Conservation (phyloP, 1,284 basidiomycete genomes). For the Athelia sp. region DNA sequence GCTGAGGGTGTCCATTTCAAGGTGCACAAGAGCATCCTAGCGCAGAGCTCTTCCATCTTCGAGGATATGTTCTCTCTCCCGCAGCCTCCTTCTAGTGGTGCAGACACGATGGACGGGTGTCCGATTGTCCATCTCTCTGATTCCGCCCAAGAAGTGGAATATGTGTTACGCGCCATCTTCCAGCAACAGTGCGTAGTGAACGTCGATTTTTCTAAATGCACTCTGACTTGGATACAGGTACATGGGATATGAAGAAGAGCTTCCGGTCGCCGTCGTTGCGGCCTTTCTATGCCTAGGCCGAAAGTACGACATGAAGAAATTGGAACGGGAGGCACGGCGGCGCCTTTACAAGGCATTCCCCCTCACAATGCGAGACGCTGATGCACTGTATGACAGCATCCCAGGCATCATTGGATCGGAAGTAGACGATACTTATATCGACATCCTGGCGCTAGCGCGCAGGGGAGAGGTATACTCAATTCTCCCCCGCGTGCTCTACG, state of each 20-base stretch:
- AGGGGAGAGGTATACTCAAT: neutral
- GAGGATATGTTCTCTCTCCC: neutral
- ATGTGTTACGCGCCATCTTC: neutral
- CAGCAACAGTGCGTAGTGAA: neutral
- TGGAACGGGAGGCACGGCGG: too few species aligned
- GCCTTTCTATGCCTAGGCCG: neutral
- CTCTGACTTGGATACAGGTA: too few species aligned
- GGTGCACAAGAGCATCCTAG: neutral
- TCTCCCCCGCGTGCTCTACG: neutral
- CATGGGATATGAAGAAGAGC: too few species aligned
- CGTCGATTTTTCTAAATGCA: too few species aligned
- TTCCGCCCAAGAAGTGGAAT: neutral
- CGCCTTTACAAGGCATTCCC: too few species aligned
- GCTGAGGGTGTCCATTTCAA: too few species aligned
- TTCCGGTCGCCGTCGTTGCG: neutral
- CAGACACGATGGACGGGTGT: neutral
- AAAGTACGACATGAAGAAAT: neutral
- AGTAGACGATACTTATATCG: neutral
- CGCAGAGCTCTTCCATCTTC: neutral
- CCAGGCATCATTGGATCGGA: too few species aligned
- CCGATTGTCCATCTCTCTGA: neutral
- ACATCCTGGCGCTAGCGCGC: neutral
- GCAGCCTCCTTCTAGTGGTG: too few species aligned
- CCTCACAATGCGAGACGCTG: too few species aligned
- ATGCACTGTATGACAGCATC: too few species aligned